These are phyloP conservation scores for Aspergillus alliaceus DNA, from an alignment of 2,329 filamentous ascomycete species.

Conservation along the genomic window DNA sequence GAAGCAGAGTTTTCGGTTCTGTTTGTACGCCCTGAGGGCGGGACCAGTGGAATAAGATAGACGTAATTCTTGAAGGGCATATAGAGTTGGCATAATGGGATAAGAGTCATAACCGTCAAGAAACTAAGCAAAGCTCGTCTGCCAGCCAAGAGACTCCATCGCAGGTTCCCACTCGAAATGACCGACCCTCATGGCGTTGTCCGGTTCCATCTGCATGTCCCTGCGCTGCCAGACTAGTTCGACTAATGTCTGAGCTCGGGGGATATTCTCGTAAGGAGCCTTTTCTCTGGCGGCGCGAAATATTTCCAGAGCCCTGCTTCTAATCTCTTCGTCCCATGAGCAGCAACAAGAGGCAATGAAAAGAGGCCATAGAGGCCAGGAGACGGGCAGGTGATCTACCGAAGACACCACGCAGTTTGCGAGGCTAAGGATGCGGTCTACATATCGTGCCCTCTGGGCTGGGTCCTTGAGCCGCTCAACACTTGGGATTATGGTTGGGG, in stretches of 20 bases:
- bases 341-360: background rate
- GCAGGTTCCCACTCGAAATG: background rate
- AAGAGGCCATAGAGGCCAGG: background rate
- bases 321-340: background rate
- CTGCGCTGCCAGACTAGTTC: background rate
- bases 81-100: no score
- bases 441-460: background rate
- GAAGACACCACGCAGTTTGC: background rate
- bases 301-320: background rate
- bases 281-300: background rate
- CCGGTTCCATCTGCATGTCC: background rate
- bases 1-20: constrained; percentile 8
- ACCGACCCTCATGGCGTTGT: background rate
- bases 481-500: background rate
- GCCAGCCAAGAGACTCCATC: background rate
- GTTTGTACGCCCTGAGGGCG: background rate
- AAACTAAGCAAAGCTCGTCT: background rate
- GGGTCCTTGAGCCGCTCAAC: background rate
- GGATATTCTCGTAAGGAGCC: background rate
- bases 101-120: no score
- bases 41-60: no score
- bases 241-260: background rate
- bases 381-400: background rate
- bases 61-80: no score
- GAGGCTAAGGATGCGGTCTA: background rate